Conservation (phyloP, 352 stramenopile species). For the Thalassiosira mediterranea region DNA sequence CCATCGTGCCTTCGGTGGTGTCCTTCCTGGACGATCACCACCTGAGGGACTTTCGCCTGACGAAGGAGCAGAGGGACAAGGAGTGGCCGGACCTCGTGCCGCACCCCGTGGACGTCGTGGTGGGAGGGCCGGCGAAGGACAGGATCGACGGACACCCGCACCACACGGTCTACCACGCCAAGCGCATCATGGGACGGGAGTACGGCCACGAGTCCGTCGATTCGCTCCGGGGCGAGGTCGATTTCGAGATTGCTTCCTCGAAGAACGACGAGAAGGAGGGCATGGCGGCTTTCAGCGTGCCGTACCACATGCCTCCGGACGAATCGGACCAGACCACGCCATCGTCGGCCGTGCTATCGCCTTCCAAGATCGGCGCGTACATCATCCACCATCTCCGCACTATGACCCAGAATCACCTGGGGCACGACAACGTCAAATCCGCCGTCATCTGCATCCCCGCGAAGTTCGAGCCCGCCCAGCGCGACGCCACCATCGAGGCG, state of each 20-base stretch:
- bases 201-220: conserved; percentile 60
- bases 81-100: conserved; percentile 44
- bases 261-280: conserved; percentile 25
- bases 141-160: conserved; percentile 76
- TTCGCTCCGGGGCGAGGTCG: conserved; percentile 71
- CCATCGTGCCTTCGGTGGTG: conserved; percentile 80
- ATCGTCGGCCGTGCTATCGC: conserved; percentile 46
- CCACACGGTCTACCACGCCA: conserved; percentile 87
- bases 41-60: conserved; percentile 26
- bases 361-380: conserved; percentile 77
- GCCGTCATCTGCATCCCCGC: conserved; percentile 88
- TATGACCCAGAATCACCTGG: conserved; percentile 75
- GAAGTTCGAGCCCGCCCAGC: conserved; percentile 85
- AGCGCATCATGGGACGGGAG: conserved; percentile 84
- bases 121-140: conserved; percentile 68
- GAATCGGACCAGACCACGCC: background rate
- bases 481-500: conserved; percentile 70
- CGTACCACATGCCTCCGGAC: conserved; percentile 25
- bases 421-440: conserved; percentile 82
- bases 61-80: conserved; percentile 46
- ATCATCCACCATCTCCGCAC: conserved; percentile 82
- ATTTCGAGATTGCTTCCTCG: conserved; percentile 62
- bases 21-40: conserved; percentile 70
- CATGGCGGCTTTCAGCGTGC: conserved; percentile 51
- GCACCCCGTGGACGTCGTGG: conserved; percentile 69